Evolutionary conservation across 2,329 filamentous ascomycete genomes (phyloP).

Genomic region (Alternaria sp.): DNA sequence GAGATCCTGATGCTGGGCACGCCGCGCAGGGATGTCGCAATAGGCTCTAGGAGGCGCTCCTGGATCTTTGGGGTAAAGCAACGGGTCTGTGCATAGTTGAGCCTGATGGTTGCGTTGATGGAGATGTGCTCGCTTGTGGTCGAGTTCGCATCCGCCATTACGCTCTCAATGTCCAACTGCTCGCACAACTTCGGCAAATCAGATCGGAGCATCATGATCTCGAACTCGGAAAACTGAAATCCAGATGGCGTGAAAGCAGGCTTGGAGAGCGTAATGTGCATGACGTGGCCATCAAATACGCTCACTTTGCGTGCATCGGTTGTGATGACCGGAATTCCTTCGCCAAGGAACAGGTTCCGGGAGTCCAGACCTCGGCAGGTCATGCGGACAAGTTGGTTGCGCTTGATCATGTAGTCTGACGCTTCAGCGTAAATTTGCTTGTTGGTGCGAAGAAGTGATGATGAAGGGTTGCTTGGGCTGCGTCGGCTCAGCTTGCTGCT

Average conservation of each 20-base stretch:
- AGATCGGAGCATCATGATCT: constrained; percentile 38
- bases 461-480: constrained; percentile 29
- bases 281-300: constrained; percentile 37
- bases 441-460: constrained; percentile 36
- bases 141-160: constrained; percentile 37
- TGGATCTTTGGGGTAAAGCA: constrained; percentile 33
- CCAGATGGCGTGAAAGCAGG: constrained; percentile 25
- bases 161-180: constrained; percentile 37
- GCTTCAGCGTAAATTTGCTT: constrained; percentile 42
- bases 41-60: constrained; percentile 30
- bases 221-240: constrained; percentile 32
- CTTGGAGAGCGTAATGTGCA: constrained; percentile 40
- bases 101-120: constrained; percentile 26
- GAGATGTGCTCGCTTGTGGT: constrained; percentile 32
- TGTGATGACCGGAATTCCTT: constrained; percentile 34
- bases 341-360: constrained; percentile 31
- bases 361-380: constrained; percentile 36
- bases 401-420: constrained; percentile 41
- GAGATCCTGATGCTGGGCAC: constrained; percentile 30
- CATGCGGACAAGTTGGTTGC: constrained; percentile 40
- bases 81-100: constrained; percentile 27
- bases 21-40: constrained; percentile 32
- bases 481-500: constrained; percentile 32
- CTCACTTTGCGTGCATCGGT: constrained; percentile 25
- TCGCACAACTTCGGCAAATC: constrained; percentile 35